phyloP scores from a whole-genome alignment of 2,329 filamentous ascomycete species.

The Dothidotthia symphoricarpi region DNA sequence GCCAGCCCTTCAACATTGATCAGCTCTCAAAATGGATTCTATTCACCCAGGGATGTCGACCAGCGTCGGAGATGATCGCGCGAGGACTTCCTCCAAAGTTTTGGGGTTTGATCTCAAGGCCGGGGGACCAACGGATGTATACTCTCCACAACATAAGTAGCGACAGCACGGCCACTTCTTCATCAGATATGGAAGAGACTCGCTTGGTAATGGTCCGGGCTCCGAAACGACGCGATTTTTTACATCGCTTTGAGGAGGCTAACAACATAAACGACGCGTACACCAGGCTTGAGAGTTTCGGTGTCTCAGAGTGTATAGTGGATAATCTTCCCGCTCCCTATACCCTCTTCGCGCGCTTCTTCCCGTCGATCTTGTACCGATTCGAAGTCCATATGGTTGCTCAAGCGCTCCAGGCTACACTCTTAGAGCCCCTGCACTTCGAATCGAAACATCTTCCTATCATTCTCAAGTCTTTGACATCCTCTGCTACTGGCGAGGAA shows the following conservation, averaged over 20 bases:
- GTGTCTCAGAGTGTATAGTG: constrained; percentile 49
- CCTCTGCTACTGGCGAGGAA: constrained; percentile 59
- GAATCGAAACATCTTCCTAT: constrained; percentile 49
- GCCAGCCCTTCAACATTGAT: constrained; percentile 3
- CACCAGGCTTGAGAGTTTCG: constrained; percentile 51
- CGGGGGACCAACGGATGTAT: constrained; percentile 25
- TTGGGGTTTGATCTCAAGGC: constrained; percentile 27
- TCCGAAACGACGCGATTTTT: constrained; percentile 59
- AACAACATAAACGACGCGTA: constrained; percentile 26
- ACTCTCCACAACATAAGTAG: constrained; percentile 5
- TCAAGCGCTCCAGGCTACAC: constrained; percentile 55
- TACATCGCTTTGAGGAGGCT: constrained; percentile 45
- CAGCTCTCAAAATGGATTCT: constrained; percentile 18
- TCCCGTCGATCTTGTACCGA: constrained; percentile 72
- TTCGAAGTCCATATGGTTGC: constrained; percentile 66
- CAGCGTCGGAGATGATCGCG: constrained; percentile 16
- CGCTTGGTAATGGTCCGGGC: constrained; percentile 38
- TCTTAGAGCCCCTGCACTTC: constrained; percentile 57
- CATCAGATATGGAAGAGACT: not conserved
- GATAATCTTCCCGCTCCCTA: constrained; percentile 49
- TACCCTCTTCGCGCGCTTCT: constrained; percentile 56
- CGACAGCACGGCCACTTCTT: not conserved
- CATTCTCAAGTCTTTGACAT: constrained; percentile 67
- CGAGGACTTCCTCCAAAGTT: not conserved
- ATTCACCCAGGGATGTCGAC: constrained; percentile 9